Evolutionary conservation across 768 basidiomycete species (phyloP).

Genomic region (Asterophora parasitica): DNA sequence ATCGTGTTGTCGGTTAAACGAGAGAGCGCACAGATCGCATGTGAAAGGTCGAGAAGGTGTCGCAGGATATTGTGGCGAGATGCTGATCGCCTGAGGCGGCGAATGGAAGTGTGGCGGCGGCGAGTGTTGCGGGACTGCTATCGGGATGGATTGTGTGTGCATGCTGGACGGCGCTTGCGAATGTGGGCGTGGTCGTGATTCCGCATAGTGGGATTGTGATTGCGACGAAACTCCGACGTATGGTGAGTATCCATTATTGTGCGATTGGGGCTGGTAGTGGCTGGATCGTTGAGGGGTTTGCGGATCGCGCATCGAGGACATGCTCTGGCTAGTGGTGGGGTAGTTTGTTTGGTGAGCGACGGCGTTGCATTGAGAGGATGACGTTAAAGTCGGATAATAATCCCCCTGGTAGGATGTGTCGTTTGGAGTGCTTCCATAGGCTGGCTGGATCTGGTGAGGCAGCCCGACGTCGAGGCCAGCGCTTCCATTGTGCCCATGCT

Average conservation of each 20-base stretch:
- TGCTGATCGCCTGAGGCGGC: conserved; percentile 29
- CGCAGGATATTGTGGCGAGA: conserved; percentile 48
- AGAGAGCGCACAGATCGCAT: conserved; percentile 71
- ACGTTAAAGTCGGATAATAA: conserved; percentile 19
- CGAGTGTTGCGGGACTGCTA: conserved; percentile 17
- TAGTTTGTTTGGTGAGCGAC: conserved; percentile 7
- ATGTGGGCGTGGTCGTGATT: conserved; percentile 37
- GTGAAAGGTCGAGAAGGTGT: conserved; percentile 60
- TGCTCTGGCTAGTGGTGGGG: conserved; percentile 18
- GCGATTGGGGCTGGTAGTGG: conserved; percentile 32
- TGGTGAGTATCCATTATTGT: conserved; percentile 33
- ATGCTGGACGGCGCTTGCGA: conserved; percentile 31
- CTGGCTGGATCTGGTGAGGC: conserved; percentile 21
- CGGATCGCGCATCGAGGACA: conserved; percentile 29
- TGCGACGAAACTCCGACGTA: conserved; percentile 23
- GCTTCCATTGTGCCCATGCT: conserved; percentile 6
- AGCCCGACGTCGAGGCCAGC: conserved; percentile 15
- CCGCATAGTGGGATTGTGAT: conserved; percentile 24
- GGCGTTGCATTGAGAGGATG: conserved; percentile 15
- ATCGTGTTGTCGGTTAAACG: conserved; percentile 85
- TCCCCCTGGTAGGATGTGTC: conserved; percentile 18
- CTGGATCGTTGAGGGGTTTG: conserved; percentile 24
- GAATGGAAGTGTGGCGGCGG: conserved; percentile 14
- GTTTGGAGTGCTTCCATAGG: conserved; percentile 12
- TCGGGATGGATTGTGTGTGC: conserved; percentile 11